Evolutionary conservation across 2,329 filamentous ascomycete species (phyloP).

Genomic region (Fusarium sp.): DNA sequence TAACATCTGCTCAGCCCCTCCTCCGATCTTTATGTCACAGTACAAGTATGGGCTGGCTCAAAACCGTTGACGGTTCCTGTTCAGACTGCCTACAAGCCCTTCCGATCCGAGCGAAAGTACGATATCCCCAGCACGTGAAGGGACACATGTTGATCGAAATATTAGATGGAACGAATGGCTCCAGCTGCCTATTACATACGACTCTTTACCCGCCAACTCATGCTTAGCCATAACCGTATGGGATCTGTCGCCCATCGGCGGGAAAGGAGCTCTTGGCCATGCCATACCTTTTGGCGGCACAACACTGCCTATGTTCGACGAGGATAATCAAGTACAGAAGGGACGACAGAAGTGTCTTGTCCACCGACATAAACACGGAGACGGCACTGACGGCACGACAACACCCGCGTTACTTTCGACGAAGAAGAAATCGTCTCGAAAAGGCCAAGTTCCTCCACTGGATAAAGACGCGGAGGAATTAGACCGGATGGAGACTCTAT

Average conservation of each 20-base stretch:
- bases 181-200: constrained; percentile 85
- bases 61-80: constrained; percentile 93
- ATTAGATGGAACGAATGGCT: constrained; percentile 96
- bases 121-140: constrained; percentile 10
- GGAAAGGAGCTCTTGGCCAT: constrained; percentile 77
- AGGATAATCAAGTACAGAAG: constrained; percentile 90
- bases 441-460: constrained; percentile 63
- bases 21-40: constrained; percentile 93
- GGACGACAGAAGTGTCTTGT: constrained; percentile 92
- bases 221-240: constrained; percentile 93
- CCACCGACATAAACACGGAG: constrained; percentile 84
- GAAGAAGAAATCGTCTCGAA: constrained; percentile 66
- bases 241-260: constrained; percentile 88
- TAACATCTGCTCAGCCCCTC: constrained; percentile 66
- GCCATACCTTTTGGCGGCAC: constrained; percentile 94
- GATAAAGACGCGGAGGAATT: constrained; percentile 85
- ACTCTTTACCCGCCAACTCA: constrained; percentile 82
- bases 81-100: constrained; percentile 93
- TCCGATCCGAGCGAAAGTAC: constrained; percentile 78
- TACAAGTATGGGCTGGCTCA: constrained; percentile 94
- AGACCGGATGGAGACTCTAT: constrained; percentile 86
- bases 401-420: constrained; percentile 77
- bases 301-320: constrained; percentile 91
- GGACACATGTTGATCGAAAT: constrained; percentile 26
- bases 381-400: constrained; percentile 82